Conservation (phyloP, 805 yeast genomes). For the Wickerhamomyces xylosicus region DNA sequence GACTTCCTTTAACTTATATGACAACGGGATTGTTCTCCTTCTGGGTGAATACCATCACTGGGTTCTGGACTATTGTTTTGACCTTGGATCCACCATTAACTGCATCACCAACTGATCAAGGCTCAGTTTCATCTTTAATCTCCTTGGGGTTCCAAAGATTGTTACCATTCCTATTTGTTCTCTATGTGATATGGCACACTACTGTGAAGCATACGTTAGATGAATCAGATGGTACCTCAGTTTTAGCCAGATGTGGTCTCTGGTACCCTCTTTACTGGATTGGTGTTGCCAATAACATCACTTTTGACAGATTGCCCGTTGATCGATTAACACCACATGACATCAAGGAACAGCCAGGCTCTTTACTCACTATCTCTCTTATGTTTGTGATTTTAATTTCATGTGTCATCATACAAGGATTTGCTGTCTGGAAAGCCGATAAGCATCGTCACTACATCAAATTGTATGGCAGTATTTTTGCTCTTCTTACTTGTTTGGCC, state of each 20-base stretch:
- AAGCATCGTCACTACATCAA: conserved; percentile 47
- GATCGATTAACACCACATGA: conserved; percentile 74
- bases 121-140: conserved; percentile 46
- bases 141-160: conserved; percentile 67
- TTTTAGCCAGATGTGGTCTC: conserved; percentile 24
- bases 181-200: conserved; percentile 59
- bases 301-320: conserved; percentile 81
- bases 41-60: conserved; percentile 53
- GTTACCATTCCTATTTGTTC: conserved; percentile 62
- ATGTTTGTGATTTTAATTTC: conserved; percentile 36
- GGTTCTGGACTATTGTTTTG: conserved; percentile 75
- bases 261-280: conserved; percentile 84
- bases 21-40: conserved; percentile 37
- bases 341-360: conserved; percentile 67
- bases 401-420: conserved; percentile 66
- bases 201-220: conserved; percentile 41
- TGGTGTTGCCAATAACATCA: conserved; percentile 76
- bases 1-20: conserved; percentile 50
- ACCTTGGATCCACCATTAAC: conserved; percentile 72
- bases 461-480: conserved; percentile 38
- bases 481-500: conserved; percentile 34
- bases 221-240: conserved; percentile 19
- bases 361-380: conserved; percentile 48
- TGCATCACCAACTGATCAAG: conserved; percentile 42
- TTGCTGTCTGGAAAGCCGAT: conserved; percentile 71